A percentile compares a stretch with the other conserved stretches of the same genome.
phyloP scores from a whole-genome alignment of 768 basidiomycete species.

The Podaxis sp. region DNA sequence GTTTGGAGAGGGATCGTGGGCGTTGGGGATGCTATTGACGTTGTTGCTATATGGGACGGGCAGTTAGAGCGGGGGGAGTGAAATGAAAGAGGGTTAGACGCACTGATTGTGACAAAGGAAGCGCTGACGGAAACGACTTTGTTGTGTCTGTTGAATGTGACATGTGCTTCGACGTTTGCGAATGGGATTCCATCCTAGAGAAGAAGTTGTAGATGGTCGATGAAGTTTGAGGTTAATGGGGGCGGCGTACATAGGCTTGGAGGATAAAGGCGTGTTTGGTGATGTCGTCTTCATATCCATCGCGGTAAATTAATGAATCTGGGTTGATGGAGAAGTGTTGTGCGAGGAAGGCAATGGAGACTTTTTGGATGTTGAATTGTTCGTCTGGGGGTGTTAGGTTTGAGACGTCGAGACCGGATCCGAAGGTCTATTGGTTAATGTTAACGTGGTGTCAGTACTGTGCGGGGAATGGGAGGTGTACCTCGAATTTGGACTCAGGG shows the following conservation, averaged over 20 bases:
- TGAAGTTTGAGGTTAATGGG: not conserved
- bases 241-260: constrained; percentile 11
- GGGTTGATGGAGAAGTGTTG: constrained; percentile 23
- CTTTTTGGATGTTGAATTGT: constrained; percentile 22
- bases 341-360: constrained; percentile 27
- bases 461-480: not conserved
- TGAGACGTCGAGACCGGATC: constrained; percentile 27
- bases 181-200: constrained; percentile 29
- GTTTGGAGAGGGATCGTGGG: constrained; percentile 1
- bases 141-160: constrained; percentile 26
- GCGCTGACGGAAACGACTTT: constrained; percentile 33
- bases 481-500: constrained; percentile 12
- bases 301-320: constrained; percentile 22
- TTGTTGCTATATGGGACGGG: not conserved
- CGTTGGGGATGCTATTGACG: constrained; percentile 1
- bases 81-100: constrained; percentile 9
- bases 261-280: constrained; percentile 21
- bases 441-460: not conserved
- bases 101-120: constrained; percentile 32
- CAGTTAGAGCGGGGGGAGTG: not conserved
- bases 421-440: constrained; percentile 25
- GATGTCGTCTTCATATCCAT: constrained; percentile 26
- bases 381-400: constrained; percentile 22
- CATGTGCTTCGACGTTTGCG: constrained; percentile 36
- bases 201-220: not conserved